Evolutionary conservation across 2,329 filamentous ascomycete genomes (phyloP).

Genomic region (Cercospora nicotianae): DNA sequence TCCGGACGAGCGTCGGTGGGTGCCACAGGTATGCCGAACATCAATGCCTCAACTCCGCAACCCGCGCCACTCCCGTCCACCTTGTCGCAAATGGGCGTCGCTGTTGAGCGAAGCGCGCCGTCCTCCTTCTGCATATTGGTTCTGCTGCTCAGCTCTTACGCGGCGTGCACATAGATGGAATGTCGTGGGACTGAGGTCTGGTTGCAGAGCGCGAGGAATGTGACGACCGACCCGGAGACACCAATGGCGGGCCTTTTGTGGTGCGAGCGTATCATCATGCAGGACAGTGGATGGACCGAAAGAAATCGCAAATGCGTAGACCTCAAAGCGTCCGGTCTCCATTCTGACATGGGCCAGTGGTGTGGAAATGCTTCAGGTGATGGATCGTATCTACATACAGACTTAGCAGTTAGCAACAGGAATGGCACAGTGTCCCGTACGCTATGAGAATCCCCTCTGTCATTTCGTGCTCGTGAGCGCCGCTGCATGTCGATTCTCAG

Average conservation of each 20-base stretch:
- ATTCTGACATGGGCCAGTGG: background rate
- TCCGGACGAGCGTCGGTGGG: background rate
- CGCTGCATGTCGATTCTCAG: background rate
- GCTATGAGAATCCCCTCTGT: background rate
- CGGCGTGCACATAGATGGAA: background rate
- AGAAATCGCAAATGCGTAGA: background rate
- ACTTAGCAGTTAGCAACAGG: background rate
- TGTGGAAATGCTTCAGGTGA: background rate
- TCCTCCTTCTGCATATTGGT: background rate
- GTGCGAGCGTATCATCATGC: background rate
- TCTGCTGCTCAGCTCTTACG: background rate
- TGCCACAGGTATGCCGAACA: background rate
- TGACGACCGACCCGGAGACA: no score
- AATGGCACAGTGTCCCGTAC: background rate
- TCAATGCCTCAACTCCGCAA: background rate
- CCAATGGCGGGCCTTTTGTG: background rate
- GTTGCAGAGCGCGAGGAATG: background rate
- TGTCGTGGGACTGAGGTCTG: background rate
- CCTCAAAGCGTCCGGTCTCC: background rate
- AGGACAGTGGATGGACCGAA: background rate
- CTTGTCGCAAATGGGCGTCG: background rate
- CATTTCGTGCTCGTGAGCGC: background rate
- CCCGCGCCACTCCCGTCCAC: background rate
- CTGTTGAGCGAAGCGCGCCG: background rate
- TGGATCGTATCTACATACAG: background rate